Evolutionary conservation across 257 asterid species (phyloP), one percentile per base, ranked within the genome.

Genomic region (Striga asiatica): DNA sequence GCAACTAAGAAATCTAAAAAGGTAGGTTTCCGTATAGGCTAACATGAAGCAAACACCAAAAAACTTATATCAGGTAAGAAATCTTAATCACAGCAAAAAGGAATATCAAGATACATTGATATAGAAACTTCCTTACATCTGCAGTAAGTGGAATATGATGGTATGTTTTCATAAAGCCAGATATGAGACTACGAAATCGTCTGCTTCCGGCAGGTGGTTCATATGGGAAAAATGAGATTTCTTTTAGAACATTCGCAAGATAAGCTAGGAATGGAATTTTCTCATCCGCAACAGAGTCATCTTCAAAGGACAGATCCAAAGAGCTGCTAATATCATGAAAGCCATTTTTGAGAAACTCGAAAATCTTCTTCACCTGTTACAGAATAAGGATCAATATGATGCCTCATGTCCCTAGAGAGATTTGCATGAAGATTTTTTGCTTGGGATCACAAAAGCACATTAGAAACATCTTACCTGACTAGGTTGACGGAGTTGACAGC

Each of bases 261-360:
- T 88, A 80, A 71, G 98, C 97, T 48, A 88, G 82, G 76, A 91
- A 91, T 25, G 98, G 96, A 20, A 91, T 91, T 78, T 91, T 91
- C 78, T 91, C 98, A 73, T 91, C 98, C 10, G 98, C 98, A 45
- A 91, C 98, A 58, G 96, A 79, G 62, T 91, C 98, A 69, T 91
- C 95, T 64, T 80, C 94, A 48, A 91, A 91, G 65, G 81, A 91
- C 77, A 91, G 76, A 75, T 91, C 98, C 72, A 91, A 74, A 58
- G 98, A 91, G 69, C 78, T 87, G 77, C 94, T 84, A 74, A 91
- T 87, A 54, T 84, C 94, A 14, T 78, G 74, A 79, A 91, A 82
- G 73, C 93, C 96, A 63, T 84, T 80, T 69, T 73, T 79, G 71
- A 92, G 84, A 62, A 88, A 92, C 81, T 88, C 94, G 66, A 92